Evolutionary conservation across 2,329 filamentous ascomycete species (phyloP), one percentile per base, ranked within the genome.

Genomic region (Cordyceps cicadae): DNA sequence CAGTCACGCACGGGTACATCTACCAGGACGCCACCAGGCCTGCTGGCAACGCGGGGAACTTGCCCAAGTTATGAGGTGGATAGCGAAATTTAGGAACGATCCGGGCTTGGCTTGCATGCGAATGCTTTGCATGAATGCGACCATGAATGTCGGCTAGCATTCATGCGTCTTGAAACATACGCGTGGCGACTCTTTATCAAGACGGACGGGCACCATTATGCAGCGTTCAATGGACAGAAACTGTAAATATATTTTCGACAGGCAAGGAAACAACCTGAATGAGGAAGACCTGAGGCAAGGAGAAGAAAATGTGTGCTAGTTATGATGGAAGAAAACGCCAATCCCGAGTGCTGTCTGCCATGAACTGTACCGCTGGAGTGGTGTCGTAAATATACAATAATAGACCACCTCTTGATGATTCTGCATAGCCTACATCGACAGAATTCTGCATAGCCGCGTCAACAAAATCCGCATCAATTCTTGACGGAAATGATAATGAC

Each of bases 1-100:
- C 85, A 0, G 80, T 86, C 3, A 83, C 83, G 19, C 74, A 80
- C 48, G 85, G 85, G 1, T 87, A 87, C 67, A 74, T 81, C n/a
- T 86, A 83, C 65, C 79, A 80, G 62, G 78, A 81, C 63, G 70
- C 69, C 17, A 68, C 70, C 61, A 69, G 70, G 59, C 67, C 65
- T 60, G 63, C 63, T 55, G 69, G 57, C 57, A 71, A 65, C 62
- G 66, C 60, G 26, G 41, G 57, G 29, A 59, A 26, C 49, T 2
- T 45, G 52, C 70, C 74, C 54, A 75, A 73, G 70, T 63, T 79
- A 64, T 80, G 68, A 77, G 17, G 26, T 50, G 52, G 37, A 12
- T 19, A 15, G 37, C 12, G 24, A 53, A 4, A 2, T 24, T 3
- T 14, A 1, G 12, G 14, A 17, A 34, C 39, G 43, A n/a, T 17